Conservation (phyloP, 805 yeast species). For the Deakozyma indianensis region DNA sequence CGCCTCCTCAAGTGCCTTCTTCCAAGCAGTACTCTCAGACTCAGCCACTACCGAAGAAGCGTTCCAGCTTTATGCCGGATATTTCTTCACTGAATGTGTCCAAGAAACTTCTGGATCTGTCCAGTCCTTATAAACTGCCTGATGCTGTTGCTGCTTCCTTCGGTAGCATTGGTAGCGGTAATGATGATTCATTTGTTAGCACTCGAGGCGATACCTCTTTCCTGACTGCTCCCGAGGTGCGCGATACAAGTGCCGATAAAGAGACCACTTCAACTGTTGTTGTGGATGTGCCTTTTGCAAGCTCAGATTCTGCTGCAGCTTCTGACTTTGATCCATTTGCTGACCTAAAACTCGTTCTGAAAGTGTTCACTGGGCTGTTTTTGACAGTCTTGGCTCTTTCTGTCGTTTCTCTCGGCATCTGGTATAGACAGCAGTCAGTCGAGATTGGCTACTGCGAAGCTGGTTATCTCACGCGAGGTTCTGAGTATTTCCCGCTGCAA, state of each 20-base stretch:
- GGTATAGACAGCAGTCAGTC: background rate
- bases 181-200: background rate
- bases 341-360: background rate
- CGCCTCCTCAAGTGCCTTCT: background rate
- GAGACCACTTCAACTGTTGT: background rate
- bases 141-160: background rate
- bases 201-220: background rate
- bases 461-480: background rate
- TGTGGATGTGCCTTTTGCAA: background rate
- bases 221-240: background rate
- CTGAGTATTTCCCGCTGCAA: background rate
- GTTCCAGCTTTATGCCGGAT: background rate
- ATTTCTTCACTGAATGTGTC: background rate
- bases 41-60: background rate
- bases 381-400: background rate
- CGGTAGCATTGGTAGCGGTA: background rate
- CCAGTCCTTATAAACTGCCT: background rate
- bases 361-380: background rate
- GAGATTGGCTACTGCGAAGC: constrained; percentile 1
- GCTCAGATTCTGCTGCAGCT: background rate
- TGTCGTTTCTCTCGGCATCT: background rate
- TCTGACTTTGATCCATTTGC: background rate
- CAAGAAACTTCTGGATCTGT: background rate
- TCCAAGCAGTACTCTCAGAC: background rate
- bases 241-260: background rate